A percentile compares a stretch with the other conserved stretches of the same genome.
Conservation (phyloP, 257 asterid genomes). For the Plantago ovata region DNA sequence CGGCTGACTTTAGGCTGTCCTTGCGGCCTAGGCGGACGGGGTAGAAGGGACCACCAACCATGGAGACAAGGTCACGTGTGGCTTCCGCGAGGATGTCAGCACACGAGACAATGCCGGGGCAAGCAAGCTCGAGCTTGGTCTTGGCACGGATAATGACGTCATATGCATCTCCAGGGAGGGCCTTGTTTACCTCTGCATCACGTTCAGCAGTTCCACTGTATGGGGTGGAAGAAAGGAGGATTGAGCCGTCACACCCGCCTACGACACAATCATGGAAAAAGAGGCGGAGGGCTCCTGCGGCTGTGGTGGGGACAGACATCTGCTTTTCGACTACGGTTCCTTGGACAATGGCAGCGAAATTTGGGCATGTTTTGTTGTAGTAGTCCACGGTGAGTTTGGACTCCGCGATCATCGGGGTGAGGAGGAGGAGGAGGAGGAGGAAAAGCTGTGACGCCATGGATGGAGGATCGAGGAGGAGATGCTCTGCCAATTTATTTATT, state of each 20-base stretch:
- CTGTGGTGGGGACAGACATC: slow-evolving; percentile 62
- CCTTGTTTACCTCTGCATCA: slow-evolving; percentile 54
- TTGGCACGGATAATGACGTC: slow-evolving; percentile 62
- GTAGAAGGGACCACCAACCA: slow-evolving; percentile 82
- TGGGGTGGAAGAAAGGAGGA: slow-evolving; percentile 56
- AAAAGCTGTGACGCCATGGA: slow-evolving; percentile 38
- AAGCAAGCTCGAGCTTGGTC: slow-evolving; percentile 63
- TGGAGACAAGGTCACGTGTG: slow-evolving; percentile 57
- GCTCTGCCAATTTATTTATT: background rate
- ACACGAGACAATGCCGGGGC: slow-evolving; percentile 82
- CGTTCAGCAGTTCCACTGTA: slow-evolving; percentile 49
- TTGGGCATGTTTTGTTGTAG: slow-evolving; percentile 66
- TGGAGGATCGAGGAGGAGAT: slow-evolving; percentile 19
- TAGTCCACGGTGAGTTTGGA: slow-evolving; percentile 43
- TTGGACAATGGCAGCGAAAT: slow-evolving; percentile 44
- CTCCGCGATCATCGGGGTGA: slow-evolving; percentile 23
- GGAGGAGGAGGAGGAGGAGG: slow-evolving; percentile 28
- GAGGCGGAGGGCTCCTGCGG: slow-evolving; percentile 81
- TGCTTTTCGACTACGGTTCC: slow-evolving; percentile 59
- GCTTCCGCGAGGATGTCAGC: slow-evolving; percentile 77
- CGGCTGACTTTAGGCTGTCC: slow-evolving; percentile 44
- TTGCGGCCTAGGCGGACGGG: slow-evolving; percentile 54
- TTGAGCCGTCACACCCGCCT: slow-evolving; percentile 87
- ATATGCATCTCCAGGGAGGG: slow-evolving; percentile 88
- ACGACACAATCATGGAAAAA: slow-evolving; percentile 93